phyloP scores from a whole-genome alignment of 345 rosid genomes.

The Pistacia vera region DNA sequence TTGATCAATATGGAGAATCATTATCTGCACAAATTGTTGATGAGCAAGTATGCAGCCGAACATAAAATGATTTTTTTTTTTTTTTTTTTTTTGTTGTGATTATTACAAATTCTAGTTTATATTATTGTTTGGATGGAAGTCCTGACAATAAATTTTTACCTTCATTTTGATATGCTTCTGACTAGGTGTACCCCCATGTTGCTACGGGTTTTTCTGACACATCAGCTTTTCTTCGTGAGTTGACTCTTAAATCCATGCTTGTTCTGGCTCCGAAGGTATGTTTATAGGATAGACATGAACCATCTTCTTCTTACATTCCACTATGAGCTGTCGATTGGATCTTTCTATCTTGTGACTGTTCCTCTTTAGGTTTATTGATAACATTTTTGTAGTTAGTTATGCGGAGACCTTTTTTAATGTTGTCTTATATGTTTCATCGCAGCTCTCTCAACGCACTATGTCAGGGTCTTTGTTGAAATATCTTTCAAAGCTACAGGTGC shows the following conservation, averaged over 20 bases:
- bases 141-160: constrained; percentile 7
- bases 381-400: not conserved
- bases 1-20: constrained; percentile 96
- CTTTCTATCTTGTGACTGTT: not conserved
- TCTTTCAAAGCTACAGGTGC: constrained; percentile 96
- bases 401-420: constrained; percentile 24
- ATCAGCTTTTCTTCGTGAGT: constrained; percentile 89
- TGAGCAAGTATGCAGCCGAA: constrained; percentile 73
- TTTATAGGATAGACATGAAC: not conserved
- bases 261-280: constrained; percentile 92
- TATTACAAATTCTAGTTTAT: constrained; percentile 14
- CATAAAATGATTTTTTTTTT: not conserved
- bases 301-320: not conserved
- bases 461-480: constrained; percentile 89
- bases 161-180: constrained; percentile 21
- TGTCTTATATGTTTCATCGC: constrained; percentile 37
- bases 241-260: constrained; percentile 99
- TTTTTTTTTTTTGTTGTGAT: not conserved
- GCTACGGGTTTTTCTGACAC: constrained; percentile 94
- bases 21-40: constrained; percentile 83
- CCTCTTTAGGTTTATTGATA: not conserved
- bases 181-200: constrained; percentile 88
- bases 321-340: not conserved
- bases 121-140: not conserved
- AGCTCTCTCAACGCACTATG: constrained; percentile 96